phyloP scores from a whole-genome alignment of 2,329 filamentous ascomycete species.

The Beauveria sp. region DNA sequence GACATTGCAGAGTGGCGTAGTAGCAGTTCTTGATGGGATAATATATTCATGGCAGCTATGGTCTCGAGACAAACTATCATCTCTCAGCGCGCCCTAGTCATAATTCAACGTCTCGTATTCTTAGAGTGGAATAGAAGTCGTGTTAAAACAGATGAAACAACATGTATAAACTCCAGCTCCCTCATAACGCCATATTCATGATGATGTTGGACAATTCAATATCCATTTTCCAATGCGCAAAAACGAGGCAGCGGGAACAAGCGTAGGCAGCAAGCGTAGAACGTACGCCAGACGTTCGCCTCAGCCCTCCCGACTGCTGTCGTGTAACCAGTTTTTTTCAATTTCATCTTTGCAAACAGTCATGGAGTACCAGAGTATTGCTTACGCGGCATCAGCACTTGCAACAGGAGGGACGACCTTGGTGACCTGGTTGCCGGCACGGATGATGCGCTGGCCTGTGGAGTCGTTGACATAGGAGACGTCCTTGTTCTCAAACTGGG shows the following conservation, averaged over 20 bases:
- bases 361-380: background rate
- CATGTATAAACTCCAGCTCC: conserved; percentile 1
- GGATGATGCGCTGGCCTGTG: conserved; percentile 71
- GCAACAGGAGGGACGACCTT: conserved; percentile 72
- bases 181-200: conserved; percentile 9
- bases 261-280: background rate
- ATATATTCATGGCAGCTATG: conserved; percentile 5
- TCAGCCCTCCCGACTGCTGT: background rate
- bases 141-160: conserved; percentile 2
- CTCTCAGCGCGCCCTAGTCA: background rate
- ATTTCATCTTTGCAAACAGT: background rate
- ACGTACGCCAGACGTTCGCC: background rate
- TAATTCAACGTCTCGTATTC: background rate
- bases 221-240: conserved; percentile 7
- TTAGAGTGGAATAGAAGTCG: background rate
- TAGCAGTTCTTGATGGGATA: background rate
- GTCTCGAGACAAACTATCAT: background rate
- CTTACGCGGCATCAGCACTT: conserved; percentile 74
- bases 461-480: conserved; percentile 73
- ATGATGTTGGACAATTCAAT: conserved; percentile 3
- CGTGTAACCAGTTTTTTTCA: background rate
- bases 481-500: conserved; percentile 78
- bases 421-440: conserved; percentile 79
- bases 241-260: background rate
- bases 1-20: no score